Conservation (phyloP, 2,329 filamentous ascomycete species). For the Penicillium sp. region DNA sequence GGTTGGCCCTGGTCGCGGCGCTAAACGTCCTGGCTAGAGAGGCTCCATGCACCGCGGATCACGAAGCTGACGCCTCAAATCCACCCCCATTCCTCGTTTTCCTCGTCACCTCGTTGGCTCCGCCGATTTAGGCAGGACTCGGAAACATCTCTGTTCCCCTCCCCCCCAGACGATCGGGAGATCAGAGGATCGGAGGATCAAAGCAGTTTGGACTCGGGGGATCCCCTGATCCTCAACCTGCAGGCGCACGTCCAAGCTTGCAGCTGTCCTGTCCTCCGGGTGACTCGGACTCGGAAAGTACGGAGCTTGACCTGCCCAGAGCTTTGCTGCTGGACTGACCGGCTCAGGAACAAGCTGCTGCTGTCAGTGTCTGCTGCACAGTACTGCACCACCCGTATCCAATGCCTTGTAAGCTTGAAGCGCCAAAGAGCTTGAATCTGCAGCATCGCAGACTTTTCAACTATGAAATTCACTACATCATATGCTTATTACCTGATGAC, state of each 20-base stretch:
- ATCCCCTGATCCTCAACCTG: slow-evolving; percentile 5
- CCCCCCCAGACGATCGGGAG: slow-evolving; percentile 5
- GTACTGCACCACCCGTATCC: background rate
- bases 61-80: slow-evolving; percentile 21
- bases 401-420: background rate
- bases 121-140: background rate
- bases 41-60: slow-evolving; percentile 33
- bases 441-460: background rate
- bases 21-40: slow-evolving; percentile 31
- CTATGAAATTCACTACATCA: background rate
- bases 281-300: slow-evolving; percentile 7
- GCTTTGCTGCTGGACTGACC: background rate
- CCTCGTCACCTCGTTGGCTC: slow-evolving; percentile 4
- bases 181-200: background rate
- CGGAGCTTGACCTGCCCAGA: background rate
- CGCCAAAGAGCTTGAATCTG: background rate
- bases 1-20: slow-evolving; percentile 28
- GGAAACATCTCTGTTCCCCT: background rate
- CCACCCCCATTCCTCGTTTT: background rate
- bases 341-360: background rate
- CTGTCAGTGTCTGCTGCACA: background rate
- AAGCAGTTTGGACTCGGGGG: background rate
- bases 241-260: slow-evolving; percentile 4
- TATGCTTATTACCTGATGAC: background rate
- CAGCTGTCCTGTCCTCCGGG: background rate